Percentiles rank a stretch among this genome's conserved stretches.
phyloP scores from a whole-genome alignment of 2,329 filamentous ascomycete genomes.

The Pseudogymnoascus pannorum region DNA sequence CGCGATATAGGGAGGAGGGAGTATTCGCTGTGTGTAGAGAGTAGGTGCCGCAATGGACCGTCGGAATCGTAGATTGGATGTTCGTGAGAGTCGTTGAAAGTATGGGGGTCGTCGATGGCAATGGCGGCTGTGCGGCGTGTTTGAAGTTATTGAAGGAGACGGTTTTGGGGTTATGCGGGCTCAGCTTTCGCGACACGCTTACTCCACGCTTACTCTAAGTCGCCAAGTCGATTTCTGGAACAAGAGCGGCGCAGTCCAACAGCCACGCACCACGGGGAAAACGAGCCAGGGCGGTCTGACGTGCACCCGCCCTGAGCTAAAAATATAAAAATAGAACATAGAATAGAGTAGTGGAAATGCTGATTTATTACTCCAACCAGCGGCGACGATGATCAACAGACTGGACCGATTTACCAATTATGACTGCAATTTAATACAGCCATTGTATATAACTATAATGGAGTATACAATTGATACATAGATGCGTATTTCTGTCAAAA shows the following conservation, averaged over 20 bases:
- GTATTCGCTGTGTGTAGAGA: background rate
- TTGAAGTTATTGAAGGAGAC: background rate
- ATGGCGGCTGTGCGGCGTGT: background rate
- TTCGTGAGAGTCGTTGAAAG: background rate
- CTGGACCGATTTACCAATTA: background rate
- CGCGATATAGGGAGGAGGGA: background rate
- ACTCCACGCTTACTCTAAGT: background rate
- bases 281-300: background rate
- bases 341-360: background rate
- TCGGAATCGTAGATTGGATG: background rate
- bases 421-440: background rate
- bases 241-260: background rate
- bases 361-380: background rate
- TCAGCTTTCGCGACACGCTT: constrained; percentile 7
- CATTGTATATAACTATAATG: background rate
- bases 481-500: background rate
- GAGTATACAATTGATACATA: background rate
- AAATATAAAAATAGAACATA: constrained; percentile 12
- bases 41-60: background rate
- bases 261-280: background rate
- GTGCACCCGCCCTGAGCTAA: constrained; percentile 8
- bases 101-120: background rate
- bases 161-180: constrained; percentile 2
- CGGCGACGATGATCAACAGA: background rate
- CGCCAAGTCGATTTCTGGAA: background rate